Evolutionary conservation across 768 basidiomycete genomes (phyloP).

Genomic region (Rhizopogon vulgaris): DNA sequence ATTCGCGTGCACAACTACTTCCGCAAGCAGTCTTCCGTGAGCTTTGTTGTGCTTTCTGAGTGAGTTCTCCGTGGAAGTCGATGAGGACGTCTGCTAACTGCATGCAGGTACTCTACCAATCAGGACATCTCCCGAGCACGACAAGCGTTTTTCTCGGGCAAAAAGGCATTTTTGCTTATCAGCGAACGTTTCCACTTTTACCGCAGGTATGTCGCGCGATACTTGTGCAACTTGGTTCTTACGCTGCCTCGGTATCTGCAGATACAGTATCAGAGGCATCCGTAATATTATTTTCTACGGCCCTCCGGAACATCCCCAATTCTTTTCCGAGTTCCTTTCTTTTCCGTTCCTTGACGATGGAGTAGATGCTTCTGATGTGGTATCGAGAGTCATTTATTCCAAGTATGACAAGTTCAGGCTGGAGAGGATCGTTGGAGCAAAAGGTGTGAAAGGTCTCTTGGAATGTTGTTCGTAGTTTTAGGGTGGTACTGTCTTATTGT

Average conservation of each 20-base stretch:
- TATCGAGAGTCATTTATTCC: slow-evolving; percentile 72
- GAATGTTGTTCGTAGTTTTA: not conserved
- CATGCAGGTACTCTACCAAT: slow-evolving; percentile 78
- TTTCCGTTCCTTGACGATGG: slow-evolving; percentile 89
- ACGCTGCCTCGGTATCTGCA: slow-evolving; percentile 20
- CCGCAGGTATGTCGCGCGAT: slow-evolving; percentile 48
- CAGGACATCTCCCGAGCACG: slow-evolving; percentile 92
- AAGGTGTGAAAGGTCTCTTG: slow-evolving; percentile 13
- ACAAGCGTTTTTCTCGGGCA: slow-evolving; percentile 86
- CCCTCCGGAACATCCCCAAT: slow-evolving; percentile 84
- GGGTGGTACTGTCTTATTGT: too few species aligned
- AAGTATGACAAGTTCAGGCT: slow-evolving; percentile 86
- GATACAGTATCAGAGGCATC: slow-evolving; percentile 90
- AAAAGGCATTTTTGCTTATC: slow-evolving; percentile 80
- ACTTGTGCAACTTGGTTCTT: not conserved
- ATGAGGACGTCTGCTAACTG: not conserved
- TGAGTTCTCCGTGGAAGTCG: slow-evolving; percentile 28
- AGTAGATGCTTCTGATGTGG: slow-evolving; percentile 85
- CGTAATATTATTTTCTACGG: slow-evolving; percentile 92
- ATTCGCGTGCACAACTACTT: slow-evolving; percentile 87
- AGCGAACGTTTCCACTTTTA: slow-evolving; percentile 99
- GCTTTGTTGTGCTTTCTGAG: slow-evolving; percentile 88
- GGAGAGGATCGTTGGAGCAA: slow-evolving; percentile 59
- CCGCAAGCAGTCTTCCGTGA: slow-evolving; percentile 61
- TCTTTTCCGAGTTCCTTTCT: slow-evolving; percentile 84